Base-by-base conservation (phyloP, 257 asterid genomes). In the Euphrasia confusa region DNA sequence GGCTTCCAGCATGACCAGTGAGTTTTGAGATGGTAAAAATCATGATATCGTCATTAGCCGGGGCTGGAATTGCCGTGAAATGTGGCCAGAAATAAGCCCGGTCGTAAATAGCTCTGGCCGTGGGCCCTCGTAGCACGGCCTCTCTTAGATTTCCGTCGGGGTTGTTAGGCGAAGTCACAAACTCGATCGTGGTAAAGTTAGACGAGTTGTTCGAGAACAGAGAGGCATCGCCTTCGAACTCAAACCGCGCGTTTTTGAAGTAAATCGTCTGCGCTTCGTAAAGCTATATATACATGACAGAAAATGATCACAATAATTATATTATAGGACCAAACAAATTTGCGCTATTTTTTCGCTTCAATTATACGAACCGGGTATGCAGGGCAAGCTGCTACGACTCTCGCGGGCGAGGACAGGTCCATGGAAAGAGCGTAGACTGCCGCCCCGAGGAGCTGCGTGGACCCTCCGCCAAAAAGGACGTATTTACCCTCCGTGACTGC, bases 11-110 rank as follows among this genome's bases (percentile, higher is more conserved):
- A 71, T 89, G 95, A 37, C 95, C 95, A 2, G 95, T 83, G 33
- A 89, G 84, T 79, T 87, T 89, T 3, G 95, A 87, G 14, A 84
- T 49, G 0, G 95, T 78, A 18, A 87, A 86, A 10, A 83, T 64
- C 95, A 83, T 79, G 69, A 89, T 33, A 73, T 84, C 97, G 72
- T 77, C 90, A 70, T 86, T 71, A 1, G 84, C 78, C 5, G 92
- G 86, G 24, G 81, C 55, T 37, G 89, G 85, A 68, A 87, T 81
- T 40, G 92, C 85, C 0, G 95, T 71, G 28, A 66, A 89, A 81
- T 84, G 88, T 8, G 97, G 90, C 90, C 97, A 89, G 74, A 81
- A 89, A 57, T 84, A 87, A 33, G 92, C 97, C 58, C 70, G 89
- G 68, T 84, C 95, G 66, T 83, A 60, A 35, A 89, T 75, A 13